Evolutionary conservation across 1,284 basidiomycete species (phyloP), one percentile per base, ranked within the genome.

Genomic region (Laetiporus sulphureus): DNA sequence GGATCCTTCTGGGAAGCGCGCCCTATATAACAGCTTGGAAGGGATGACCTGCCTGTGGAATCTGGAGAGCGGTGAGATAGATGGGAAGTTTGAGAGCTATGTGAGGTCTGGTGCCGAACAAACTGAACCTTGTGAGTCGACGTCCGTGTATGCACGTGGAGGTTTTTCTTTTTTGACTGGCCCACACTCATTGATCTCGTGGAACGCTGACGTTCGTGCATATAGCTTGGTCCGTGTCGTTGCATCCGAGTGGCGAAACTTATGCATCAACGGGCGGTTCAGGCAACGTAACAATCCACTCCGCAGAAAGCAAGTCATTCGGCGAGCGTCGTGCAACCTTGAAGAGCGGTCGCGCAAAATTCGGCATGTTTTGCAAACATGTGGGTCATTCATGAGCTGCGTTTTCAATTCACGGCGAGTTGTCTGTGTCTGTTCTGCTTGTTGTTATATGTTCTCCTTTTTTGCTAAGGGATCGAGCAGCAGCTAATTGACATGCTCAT

Each of bases 181-280:
- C 13, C 25, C 25, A 27, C 25, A 13, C 25, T 27, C 25, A 8
- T 13, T 13, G 8, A 13, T 13, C 25, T 7, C 25, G 8, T 27
- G 8, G 7, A 13, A 7, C 7, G 13, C 25, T 8, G 7, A 13
- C 7, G 8, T 27, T 13, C 25, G 27, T 11, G 16, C 18, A 8
- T 11, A 48, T 58, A 79, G 90, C 88, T 6, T 93, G 85, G 84
- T 79, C 79, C 0, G 77, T 89, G 4, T 90, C 89, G 3, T 61
- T 94, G 13, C 78, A 87, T 54, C 91, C 91, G 0, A 67, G 68
- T 34, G 74, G 74, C 12, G 70, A 70, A 34, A 83, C 78, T 2
- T 93, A 88, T 56, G 90, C 87, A 0, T 83, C 86, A 20, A 82
- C 86, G 1, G 87, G 85, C 21, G 76, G 78, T 21, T 77, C 84